phyloP scores from a whole-genome alignment of 1,284 basidiomycete species.

The Marasmius sp. region DNA sequence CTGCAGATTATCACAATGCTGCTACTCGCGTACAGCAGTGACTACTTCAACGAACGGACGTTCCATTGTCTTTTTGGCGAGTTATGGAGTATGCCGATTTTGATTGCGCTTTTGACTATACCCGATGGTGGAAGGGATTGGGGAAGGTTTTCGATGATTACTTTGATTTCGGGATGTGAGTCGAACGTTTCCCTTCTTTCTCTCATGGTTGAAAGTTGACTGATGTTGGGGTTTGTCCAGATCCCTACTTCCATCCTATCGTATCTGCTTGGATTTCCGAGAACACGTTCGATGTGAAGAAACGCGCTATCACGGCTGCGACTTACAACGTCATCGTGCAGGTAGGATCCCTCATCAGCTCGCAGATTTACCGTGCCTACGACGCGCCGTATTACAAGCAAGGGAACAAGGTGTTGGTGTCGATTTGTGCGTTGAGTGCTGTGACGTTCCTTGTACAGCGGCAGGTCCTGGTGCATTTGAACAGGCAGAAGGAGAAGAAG shows the following conservation, averaged over 20 bases:
- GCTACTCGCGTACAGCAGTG: not conserved
- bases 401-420: not conserved
- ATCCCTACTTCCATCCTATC: not conserved
- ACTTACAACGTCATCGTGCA: not conserved
- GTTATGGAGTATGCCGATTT: not conserved
- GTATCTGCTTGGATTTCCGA: not conserved
- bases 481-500: not conserved
- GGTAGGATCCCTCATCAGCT: not conserved
- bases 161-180: not conserved
- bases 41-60: not conserved
- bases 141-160: not conserved
- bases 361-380: not conserved
- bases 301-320: not conserved
- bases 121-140: not conserved
- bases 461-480: not conserved
- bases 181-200: not conserved
- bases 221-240: not conserved
- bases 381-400: not conserved
- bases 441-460: not conserved
- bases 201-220: not conserved
- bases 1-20: constrained; percentile 5
- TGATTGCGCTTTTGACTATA: not conserved
- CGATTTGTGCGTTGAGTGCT: not conserved
- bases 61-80: not conserved
- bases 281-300: not conserved